Percentiles rank a stretch among this genome's conserved stretches.
Conservation (phyloP, 495 filamentous ascomycete genomes). For the Penicillium soppii region DNA sequence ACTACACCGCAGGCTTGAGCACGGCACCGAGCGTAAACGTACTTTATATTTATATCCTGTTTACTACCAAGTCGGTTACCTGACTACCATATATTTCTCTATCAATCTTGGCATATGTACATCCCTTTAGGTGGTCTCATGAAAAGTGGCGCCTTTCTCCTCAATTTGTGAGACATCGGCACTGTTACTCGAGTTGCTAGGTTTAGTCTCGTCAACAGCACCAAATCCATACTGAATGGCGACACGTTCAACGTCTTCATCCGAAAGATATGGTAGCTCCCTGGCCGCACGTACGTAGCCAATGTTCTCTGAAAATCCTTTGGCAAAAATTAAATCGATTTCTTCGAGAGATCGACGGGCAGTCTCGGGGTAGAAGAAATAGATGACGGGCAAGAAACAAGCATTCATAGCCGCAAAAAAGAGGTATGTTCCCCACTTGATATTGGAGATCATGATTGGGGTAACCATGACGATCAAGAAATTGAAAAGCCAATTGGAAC, state of each 20-base stretch:
- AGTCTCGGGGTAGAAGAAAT: constrained; percentile 76
- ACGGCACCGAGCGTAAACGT: too few species aligned
- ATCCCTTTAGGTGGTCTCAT: not conserved
- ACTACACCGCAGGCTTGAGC: too few species aligned
- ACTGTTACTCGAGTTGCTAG: not conserved
- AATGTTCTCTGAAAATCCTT: constrained; percentile 66
- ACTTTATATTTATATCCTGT: too few species aligned
- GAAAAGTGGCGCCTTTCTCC: not conserved
- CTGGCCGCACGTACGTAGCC: constrained; percentile 64
- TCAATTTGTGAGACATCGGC: not conserved
- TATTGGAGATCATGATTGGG: constrained; percentile 58
- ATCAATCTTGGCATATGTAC: too few species aligned
- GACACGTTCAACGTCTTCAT: constrained; percentile 52
- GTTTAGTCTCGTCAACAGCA: not conserved
- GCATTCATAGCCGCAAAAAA: constrained; percentile 46
- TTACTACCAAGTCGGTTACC: too few species aligned
- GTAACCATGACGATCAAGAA: constrained; percentile 73
- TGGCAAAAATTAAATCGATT: constrained; percentile 68
- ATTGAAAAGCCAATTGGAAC: constrained; percentile 73
- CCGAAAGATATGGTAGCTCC: constrained; percentile 61
- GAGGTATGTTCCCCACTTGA: constrained; percentile 61
- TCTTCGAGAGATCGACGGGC: constrained; percentile 72
- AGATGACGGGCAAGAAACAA: constrained; percentile 65
- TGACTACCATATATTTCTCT: too few species aligned
- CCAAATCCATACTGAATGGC: constrained; percentile 4